Base-by-base conservation (phyloP, 2,329 filamentous ascomycete genomes). In the Arthrinium phaeospermum region DNA sequence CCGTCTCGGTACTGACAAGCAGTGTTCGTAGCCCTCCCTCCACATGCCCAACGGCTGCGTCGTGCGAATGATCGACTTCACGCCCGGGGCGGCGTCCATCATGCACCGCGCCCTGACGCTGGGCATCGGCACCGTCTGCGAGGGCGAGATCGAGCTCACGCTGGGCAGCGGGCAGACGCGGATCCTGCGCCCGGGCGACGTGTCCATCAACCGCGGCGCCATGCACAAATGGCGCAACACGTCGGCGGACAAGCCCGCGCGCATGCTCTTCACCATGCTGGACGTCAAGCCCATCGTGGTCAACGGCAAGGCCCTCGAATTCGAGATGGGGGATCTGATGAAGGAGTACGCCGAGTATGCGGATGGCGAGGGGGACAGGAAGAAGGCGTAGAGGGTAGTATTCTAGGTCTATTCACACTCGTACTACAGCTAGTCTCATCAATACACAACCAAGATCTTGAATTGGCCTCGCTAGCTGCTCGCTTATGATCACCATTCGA, bases 91-190 rank as follows among this genome's bases (percentile, higher is more conserved):
- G 16, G 75, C 75, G 24, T 80, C 79, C 5, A 73, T 81, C 3
- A 82, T 86, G 77, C 85, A 87, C 71, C 81, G 85, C 3, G 86
- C 85, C 0, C 78, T 83, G 34, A 84, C 81, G 68, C 76, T 87
- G 0, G 85, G 86, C 72, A 86, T 84, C 71, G 85, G 85, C 0
- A 80, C 85, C 46, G 83, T 87, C 3, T 75, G 86, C 13, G 85
- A 87, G 72, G 86, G 85, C 0, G 79, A 82, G 24, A 27, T 53
- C 10, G 84, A 86, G 74, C 79, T 86, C 78, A 71, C 81, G 16
- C 72, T 86, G 37, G 85, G 86, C 71, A 80, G 79, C 24, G 83
- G 82, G 5, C 83, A 83, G 61, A 80, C 74, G 61, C 78, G 79
- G 24, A 68, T 80, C 12, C 77, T 87, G 78, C 75, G 79, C 51